Evolutionary conservation across 2,329 filamentous ascomycete genomes (phyloP).

Genomic region (Pseudovirgaria hyperparasitica): DNA sequence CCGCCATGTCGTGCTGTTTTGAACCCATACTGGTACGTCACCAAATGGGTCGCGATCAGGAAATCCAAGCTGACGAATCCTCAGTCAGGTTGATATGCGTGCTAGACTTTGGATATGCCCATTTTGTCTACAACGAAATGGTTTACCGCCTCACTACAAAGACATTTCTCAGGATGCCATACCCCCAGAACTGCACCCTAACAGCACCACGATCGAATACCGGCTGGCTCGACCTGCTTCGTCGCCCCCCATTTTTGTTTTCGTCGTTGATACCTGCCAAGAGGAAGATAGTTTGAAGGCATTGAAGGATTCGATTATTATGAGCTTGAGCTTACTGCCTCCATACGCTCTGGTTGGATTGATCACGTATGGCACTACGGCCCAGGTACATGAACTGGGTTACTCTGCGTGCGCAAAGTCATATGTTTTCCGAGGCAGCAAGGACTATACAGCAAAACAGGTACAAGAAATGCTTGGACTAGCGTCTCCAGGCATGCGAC

Average conservation of each 20-base stretch:
- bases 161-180: constrained; percentile 76
- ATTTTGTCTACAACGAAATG: constrained; percentile 75
- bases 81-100: constrained; percentile 69
- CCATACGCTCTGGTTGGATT: constrained; percentile 72
- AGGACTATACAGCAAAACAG: constrained; percentile 96
- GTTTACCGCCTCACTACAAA: constrained; percentile 76
- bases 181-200: constrained; percentile 68
- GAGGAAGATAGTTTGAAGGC: constrained; percentile 76
- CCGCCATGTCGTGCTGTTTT: constrained; percentile 88
- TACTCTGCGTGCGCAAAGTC: constrained; percentile 98
- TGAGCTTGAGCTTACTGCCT: constrained; percentile 71
- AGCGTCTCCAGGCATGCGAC: constrained; percentile 57
- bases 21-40: constrained; percentile 83
- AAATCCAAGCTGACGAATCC: constrained; percentile 13
- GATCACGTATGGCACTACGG: constrained; percentile 88
- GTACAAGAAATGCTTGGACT: constrained; percentile 99
- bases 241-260: constrained; percentile 75
- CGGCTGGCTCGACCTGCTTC: constrained; percentile 68
- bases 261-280: constrained; percentile 80
- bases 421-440: constrained; percentile 94
- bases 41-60: neutral
- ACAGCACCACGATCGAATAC: constrained; percentile 85
- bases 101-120: constrained; percentile 81
- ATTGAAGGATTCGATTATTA: constrained; percentile 74
- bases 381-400: constrained; percentile 94